Evolutionary conservation across 495 filamentous ascomycete genomes (phyloP).

Genomic region (Bombardia bombarda): DNA sequence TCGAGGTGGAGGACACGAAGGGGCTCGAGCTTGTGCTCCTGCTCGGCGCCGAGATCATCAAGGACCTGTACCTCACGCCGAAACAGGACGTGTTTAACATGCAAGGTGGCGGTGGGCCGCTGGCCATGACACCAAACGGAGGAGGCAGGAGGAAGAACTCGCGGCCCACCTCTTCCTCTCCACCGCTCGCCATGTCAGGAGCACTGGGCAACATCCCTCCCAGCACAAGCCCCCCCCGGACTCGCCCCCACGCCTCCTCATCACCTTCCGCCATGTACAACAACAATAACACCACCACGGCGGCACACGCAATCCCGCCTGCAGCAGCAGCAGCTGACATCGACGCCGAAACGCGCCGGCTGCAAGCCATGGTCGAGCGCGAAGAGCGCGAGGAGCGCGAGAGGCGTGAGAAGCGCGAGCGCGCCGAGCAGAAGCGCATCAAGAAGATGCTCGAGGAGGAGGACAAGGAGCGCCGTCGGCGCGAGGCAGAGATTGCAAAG

Average conservation of each 20-base stretch:
- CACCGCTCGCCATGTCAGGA: slow-evolving; percentile 22
- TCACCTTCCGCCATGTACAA: background rate
- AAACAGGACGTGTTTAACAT: slow-evolving; percentile 74
- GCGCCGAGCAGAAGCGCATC: slow-evolving; percentile 59
- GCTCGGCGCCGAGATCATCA: slow-evolving; percentile 75
- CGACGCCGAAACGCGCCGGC: slow-evolving; percentile 55
- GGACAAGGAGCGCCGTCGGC: slow-evolving; percentile 55
- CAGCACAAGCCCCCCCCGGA: background rate
- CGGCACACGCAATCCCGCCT: slow-evolving; percentile 10
- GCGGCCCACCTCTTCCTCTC: slow-evolving; percentile 21
- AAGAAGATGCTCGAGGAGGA: slow-evolving; percentile 74
- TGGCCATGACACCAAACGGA: slow-evolving; percentile 2
- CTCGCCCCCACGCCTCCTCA: too few species aligned
- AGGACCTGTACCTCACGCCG: slow-evolving; percentile 70
- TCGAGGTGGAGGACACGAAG: slow-evolving; percentile 92
- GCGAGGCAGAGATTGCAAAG: slow-evolving; percentile 65
- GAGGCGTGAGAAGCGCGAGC: slow-evolving; percentile 44
- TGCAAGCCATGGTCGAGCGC: slow-evolving; percentile 44
- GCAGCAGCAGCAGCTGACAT: slow-evolving; percentile 46
- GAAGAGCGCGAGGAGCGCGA: slow-evolving; percentile 48
- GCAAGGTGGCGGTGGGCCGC: slow-evolving; percentile 25
- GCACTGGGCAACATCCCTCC: slow-evolving; percentile 10
- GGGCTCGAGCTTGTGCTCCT: slow-evolving; percentile 83
- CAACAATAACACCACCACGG: slow-evolving; percentile 12
- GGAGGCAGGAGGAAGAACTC: slow-evolving; percentile 35